Base-by-base conservation (phyloP, 495 filamentous ascomycete species). In the Penicillium antarcticum region DNA sequence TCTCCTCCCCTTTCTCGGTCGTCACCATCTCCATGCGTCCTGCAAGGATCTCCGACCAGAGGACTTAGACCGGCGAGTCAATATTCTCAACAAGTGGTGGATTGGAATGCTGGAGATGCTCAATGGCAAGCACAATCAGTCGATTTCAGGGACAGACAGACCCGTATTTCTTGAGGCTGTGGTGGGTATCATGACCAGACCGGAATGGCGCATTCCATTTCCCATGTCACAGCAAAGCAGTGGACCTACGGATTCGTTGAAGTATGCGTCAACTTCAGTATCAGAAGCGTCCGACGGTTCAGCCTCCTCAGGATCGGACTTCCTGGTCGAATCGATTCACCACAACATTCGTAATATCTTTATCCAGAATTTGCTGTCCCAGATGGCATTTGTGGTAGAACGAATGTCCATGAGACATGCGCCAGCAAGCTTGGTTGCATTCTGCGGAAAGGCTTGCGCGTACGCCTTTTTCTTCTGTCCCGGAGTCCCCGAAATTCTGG, bases 381-480 rank as follows among this genome's bases (percentile, higher is more conserved):
- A 97, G 58, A 89, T 97, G 84, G 75, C 82, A 9, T 86, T 95
- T 51, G 89, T 94, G 29, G 87, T 96, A 5, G 91, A 97, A 51
- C 91, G 91, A 61, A 89, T 97, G 87, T 92, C 88, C 7, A 73
- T 91, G 56, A 82, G 89, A 59, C 86, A 89, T 61, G 88, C 91
- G n/a, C 88, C 94, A n/a, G 83, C 89, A 33, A 95, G 89, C 62
- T 68, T 97, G 52, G 91, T 97, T 40, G 84, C 87, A 29, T 98
- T 96, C 70, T 94, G 90, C 62, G 94, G 92, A 44, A 97, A 95
- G 68, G 89, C 91, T 13, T 88, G 85, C 58, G 94, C 94, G 8
- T 97, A 96, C 68, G 94, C 94, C 31, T 98, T 96, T 69, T 95
- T 94, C 63, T 97, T 96, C 66, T 94, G 90, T 34, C 87, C 91